Percentiles rank a stretch among this genome's conserved stretches.
Conservation (phyloP, 2,329 filamentous ascomycete species). For the Fusarium nodosum region DNA sequence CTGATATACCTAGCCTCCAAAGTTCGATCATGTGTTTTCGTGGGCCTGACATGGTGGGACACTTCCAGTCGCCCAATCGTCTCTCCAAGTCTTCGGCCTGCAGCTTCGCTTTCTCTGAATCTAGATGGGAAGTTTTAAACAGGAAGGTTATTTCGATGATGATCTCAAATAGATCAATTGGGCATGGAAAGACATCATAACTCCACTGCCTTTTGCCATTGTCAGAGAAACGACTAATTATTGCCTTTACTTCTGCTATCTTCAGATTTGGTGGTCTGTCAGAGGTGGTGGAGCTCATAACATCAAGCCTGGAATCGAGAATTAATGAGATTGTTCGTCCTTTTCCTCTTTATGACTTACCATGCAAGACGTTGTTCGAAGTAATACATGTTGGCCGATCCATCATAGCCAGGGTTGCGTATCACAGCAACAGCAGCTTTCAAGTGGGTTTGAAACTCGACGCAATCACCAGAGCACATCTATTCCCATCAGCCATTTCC, state of each 20-base stretch:
- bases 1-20: constrained; percentile 9
- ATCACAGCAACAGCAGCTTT: constrained; percentile 8
- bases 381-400: background rate
- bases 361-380: constrained; percentile 26
- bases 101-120: rapidly evolving
- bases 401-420: background rate
- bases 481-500: background rate
- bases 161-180: constrained; percentile 26
- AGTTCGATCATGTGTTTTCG: constrained; percentile 22
- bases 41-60: background rate
- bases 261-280: background rate
- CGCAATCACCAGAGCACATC: constrained; percentile 31
- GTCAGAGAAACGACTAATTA: background rate
- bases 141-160: constrained; percentile 4
- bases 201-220: constrained; percentile 5
- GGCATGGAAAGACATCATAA: constrained; percentile 28
- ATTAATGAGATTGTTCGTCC: rapidly evolving
- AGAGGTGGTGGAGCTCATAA: constrained; percentile 25
- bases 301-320: constrained; percentile 3
- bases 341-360: background rate
- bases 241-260: background rate
- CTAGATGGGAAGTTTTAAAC: background rate
- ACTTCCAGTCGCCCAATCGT: constrained; percentile 1
- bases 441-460: constrained; percentile 20
- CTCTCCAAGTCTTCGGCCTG: background rate